Conservation (phyloP, 495 filamentous ascomycete genomes). For the Neurospora terricola region DNA sequence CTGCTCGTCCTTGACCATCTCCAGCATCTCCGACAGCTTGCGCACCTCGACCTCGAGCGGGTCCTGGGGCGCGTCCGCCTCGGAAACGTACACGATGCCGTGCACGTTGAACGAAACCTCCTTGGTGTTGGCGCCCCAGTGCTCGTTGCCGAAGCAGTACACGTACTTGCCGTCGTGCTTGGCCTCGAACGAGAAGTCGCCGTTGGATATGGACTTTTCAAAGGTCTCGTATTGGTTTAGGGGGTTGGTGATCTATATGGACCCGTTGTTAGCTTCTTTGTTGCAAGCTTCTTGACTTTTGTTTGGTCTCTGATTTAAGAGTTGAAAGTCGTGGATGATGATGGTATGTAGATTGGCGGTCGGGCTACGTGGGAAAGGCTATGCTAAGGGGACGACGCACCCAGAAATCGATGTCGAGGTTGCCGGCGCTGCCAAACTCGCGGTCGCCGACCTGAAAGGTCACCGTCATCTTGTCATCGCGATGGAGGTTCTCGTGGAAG, state of each 20-base stretch:
- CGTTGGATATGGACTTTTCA: conserved; percentile 70
- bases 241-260: conserved; percentile 72
- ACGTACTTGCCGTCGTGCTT: conserved; percentile 74
- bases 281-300: background rate
- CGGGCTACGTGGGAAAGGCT: background rate
- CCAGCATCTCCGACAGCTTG: conserved; percentile 71
- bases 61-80: conserved; percentile 72
- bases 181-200: conserved; percentile 88
- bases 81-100: conserved; percentile 93
- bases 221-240: conserved; percentile 60
- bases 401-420: conserved; percentile 97
- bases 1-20: conserved; percentile 94
- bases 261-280: background rate
- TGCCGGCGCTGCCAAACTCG: conserved; percentile 90
- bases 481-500: conserved; percentile 89
- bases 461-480: conserved; percentile 95
- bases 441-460: conserved; percentile 97
- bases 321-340: background rate
- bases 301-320: background rate
- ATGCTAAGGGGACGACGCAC: conserved; percentile 40
- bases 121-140: conserved; percentile 84
- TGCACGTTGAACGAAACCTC: conserved; percentile 99
- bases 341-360: background rate
- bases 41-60: conserved; percentile 89
- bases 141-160: conserved; percentile 99